Evolutionary conservation across 257 asterid genomes (phyloP), one percentile per base, ranked within the genome.

Genomic region (Nyctanthes arbortristis): DNA sequence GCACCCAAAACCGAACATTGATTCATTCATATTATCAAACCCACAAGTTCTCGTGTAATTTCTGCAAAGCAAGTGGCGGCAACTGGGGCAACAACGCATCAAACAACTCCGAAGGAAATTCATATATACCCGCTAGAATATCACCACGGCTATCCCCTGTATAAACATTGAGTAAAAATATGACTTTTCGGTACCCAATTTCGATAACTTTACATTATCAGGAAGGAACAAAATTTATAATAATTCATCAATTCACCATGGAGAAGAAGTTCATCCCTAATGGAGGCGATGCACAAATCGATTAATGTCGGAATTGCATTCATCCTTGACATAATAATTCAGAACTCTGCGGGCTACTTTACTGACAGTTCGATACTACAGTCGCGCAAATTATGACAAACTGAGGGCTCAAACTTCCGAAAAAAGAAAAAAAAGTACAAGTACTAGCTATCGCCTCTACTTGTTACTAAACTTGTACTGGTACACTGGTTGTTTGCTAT

Each of bases 1-100:
- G 28, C 11, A 37, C 18, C 54, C 54, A 16, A 43, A 12, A 9
- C 8, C 10, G 4, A 2, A 22, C 31, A 52, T 52, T 52, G 9
- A 22, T 24, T 22, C 30, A 9, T 7, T 18, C 59, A 52, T 8
- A 33, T 16, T 56, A 65, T 32, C 18, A 27, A 72, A 79, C 93
- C 84, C 77, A 88, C 96, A 84, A 63, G 43, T 79, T 66, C 16
- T 74, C 78, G 22, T 85, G 89, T 61, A 93, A 65, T 74, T 78
- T 84, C 32, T 85, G 87, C 86, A 93, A 80, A 0, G 94, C 90
- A 66, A 90, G 49, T 14, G 97, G 96, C 70, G 88, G 84, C 80
- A 93, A 73, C 66, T 72, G 87, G 16, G 75, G 84, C 86, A 90
- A 59, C 80, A 90, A 75, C 24, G 77, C 72, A 72, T 83, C 77